Evolutionary conservation across 441 rosid genomes (phyloP).

Genomic region (Adansonia rubrostipa): DNA sequence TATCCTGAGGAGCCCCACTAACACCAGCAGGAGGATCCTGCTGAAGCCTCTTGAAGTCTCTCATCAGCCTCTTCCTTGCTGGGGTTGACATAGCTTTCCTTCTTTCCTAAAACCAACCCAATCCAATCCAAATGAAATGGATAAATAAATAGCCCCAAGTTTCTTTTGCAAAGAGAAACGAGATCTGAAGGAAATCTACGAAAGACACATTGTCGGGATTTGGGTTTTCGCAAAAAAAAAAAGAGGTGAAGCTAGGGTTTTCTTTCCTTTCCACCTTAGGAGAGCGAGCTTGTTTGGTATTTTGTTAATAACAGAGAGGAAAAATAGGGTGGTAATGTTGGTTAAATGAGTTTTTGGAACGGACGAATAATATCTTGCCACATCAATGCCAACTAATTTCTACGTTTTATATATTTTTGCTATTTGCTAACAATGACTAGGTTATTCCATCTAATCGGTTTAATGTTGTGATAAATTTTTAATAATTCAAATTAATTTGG

Average conservation of each 20-base stretch:
- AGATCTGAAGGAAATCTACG: slow-evolving; percentile 15
- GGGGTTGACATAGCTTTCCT: slow-evolving; percentile 53
- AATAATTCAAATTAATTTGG: too few species aligned
- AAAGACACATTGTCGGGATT: not conserved
- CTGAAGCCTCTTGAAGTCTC: slow-evolving; percentile 77
- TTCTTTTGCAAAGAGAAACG: not conserved
- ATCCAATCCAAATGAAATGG: not conserved
- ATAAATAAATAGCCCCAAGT: not conserved
- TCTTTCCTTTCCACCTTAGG: not conserved
- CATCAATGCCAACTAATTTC: not conserved
- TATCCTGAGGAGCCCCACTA: slow-evolving; percentile 71
- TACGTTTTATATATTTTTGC: too few species aligned
- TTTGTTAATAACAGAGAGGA: not conserved
- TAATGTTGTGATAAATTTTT: too few species aligned
- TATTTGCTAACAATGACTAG: too few species aligned
- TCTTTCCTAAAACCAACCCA: not conserved
- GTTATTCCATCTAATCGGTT: too few species aligned
- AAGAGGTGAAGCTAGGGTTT: slow-evolving; percentile 1
- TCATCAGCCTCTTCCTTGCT: slow-evolving; percentile 72
- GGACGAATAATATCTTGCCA: slow-evolving; percentile 17
- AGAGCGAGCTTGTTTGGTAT: not conserved
- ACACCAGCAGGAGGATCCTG: slow-evolving; percentile 74
- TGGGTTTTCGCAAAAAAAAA: slow-evolving; percentile 5
- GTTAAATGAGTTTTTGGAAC: not conserved
- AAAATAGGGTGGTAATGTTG: not conserved